Conservation (phyloP, 257 asterid species). For the Thymus quinquecostatus region DNA sequence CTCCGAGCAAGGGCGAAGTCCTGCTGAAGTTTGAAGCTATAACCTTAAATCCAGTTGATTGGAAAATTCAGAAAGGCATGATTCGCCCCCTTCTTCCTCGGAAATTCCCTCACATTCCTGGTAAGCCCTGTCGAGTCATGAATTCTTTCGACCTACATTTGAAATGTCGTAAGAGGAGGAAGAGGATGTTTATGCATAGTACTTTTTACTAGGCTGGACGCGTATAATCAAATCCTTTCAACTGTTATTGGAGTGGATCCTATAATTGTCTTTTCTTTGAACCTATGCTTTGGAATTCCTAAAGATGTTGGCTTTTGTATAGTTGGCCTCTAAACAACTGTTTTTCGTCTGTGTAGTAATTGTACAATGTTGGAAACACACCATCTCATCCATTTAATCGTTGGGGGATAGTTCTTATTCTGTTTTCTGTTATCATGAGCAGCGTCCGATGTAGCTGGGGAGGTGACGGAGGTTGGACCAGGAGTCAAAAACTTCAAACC, state of each 20-base stretch:
- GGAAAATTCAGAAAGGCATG: slow-evolving; percentile 86
- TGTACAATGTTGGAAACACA: slow-evolving; percentile 4
- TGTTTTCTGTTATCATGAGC: slow-evolving; percentile 25
- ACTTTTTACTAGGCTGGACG: slow-evolving; percentile 2
- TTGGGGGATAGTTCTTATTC: slow-evolving; percentile 5
- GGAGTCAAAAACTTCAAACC: slow-evolving; percentile 62
- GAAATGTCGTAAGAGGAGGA: background rate
- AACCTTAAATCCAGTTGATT: slow-evolving; percentile 77
- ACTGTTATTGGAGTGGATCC: background rate
- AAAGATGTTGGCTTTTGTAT: background rate
- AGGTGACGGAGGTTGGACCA: slow-evolving; percentile 66
- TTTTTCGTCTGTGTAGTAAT: background rate
- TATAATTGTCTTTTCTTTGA: too few relatives aligned
- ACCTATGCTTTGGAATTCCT: background rate
- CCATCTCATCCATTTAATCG: background rate
- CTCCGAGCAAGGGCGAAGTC: slow-evolving; percentile 75
- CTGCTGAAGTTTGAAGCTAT: slow-evolving; percentile 82
- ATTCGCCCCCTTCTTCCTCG: slow-evolving; percentile 75
- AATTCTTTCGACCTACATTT: slow-evolving; percentile 9
- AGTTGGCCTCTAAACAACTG: background rate
- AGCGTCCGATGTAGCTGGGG: slow-evolving; percentile 83
- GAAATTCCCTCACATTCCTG: slow-evolving; percentile 77
- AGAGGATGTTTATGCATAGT: background rate
- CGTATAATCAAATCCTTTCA: background rate
- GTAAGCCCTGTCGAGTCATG: slow-evolving; percentile 44